Conservation (phyloP, 768 basidiomycete genomes). For the Tricholoma matsutake region DNA sequence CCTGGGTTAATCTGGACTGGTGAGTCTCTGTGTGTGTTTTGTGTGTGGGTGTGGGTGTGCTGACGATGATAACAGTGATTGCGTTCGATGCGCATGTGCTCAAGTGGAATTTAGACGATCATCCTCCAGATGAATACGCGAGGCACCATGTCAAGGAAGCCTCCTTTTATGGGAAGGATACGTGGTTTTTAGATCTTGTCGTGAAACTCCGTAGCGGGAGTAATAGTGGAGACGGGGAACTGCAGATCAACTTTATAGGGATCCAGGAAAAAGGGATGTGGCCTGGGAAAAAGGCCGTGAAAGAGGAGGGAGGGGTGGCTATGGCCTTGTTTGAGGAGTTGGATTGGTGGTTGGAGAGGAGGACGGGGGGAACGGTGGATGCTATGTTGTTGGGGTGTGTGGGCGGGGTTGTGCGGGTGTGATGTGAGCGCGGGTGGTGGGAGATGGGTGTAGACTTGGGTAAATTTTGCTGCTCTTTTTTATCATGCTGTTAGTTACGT, state of each 20-base stretch:
- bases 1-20: conserved; percentile 88
- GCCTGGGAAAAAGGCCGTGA: conserved; percentile 62
- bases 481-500: no score
- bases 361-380: conserved; percentile 64
- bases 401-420: conserved; percentile 53
- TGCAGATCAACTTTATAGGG: conserved; percentile 75
- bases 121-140: conserved; percentile 69
- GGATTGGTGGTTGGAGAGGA: conserved; percentile 70
- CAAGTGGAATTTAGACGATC: conserved; percentile 76
- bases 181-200: conserved; percentile 71
- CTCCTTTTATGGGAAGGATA: conserved; percentile 76
- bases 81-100: conserved; percentile 91
- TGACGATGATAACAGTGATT: conserved; percentile 42
- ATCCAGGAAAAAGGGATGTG: conserved; percentile 84
- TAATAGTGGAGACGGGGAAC: conserved; percentile 21
- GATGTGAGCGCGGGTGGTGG: no score
- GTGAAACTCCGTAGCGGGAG: conserved; percentile 46
- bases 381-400: conserved; percentile 67
- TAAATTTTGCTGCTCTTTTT: no score
- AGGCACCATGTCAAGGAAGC: conserved; percentile 92
- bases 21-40: conserved; percentile 16
- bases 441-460: no score
- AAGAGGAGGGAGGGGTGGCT: conserved; percentile 50
- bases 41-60: conserved; percentile 17
- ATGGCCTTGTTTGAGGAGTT: conserved; percentile 75